Base-by-base conservation (phyloP, 345 rosid species). In the Corchorus olitorius region DNA sequence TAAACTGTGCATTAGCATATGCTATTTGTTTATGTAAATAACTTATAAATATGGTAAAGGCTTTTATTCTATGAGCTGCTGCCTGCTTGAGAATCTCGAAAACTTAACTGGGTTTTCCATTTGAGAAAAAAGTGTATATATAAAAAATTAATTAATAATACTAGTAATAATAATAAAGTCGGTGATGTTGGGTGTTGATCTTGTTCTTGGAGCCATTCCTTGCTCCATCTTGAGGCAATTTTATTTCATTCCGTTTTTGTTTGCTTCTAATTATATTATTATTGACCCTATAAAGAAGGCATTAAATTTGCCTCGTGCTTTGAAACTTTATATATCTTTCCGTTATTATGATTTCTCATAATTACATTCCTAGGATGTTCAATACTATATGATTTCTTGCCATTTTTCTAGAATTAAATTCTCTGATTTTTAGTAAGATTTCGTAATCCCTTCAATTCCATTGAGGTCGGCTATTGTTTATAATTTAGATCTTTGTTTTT, bases 211-310 rank as follows among this genome's bases (percentile, higher is more conserved):
- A 79, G 76, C 86, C 88, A 87, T 87, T 84, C 88, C 85, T 87
- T 90, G 79, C 89, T 83, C 87, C 79, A 81, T 73, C 37, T 67
- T 59, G 82, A 76, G 89, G 90, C 87, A 86, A 86, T 78, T 79
- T 82, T 61, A 35, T 43, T 66, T 67, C 45, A 45, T 58, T 58
- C 10, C 10, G 8, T 45, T 10, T 72, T 69, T 43, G 20, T 60
- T 69, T 70, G 20, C 50, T 43, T 55, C 14, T 67, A 67, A 65
- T 41, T 27, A 27, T 27, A 27, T 27, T 27, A 27, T 27, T 27
- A 16, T 35, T 62, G 20, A 35, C 66, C 66, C 20, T 16, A 60
- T 75, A 15, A 20, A 66, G 10, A 0, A 33, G 34, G 54, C 37
- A 58, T 56, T 58, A 19, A 70, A 0, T 19, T 33, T 34, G 69